Evolutionary conservation across 73 alveolate genomes (phyloP).

Genomic region (Blepharisma japonicum): DNA sequence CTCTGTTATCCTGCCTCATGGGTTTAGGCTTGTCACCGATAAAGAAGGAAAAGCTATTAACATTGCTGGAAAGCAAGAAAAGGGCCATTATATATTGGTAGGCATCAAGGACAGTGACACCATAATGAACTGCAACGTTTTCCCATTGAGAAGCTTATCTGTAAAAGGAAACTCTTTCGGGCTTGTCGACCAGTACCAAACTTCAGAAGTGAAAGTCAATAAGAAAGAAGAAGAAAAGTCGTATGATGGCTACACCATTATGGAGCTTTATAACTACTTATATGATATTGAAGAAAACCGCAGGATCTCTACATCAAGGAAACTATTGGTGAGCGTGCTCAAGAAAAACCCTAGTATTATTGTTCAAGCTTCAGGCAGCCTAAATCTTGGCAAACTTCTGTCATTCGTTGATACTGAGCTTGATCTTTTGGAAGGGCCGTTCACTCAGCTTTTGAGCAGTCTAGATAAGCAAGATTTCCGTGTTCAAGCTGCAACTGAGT

Average conservation of each 20-base stretch:
- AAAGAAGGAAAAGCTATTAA: slow-evolving; percentile 23
- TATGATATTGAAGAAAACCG: not conserved
- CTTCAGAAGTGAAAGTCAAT: not conserved
- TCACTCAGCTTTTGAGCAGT: not conserved
- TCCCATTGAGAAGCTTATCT: not conserved
- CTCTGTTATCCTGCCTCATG: not conserved
- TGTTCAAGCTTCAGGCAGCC: not conserved
- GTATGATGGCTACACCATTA: not conserved
- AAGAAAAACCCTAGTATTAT: not conserved
- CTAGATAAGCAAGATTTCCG: not conserved
- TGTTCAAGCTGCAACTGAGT: not conserved
- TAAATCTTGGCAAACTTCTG: not conserved
- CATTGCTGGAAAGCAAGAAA: slow-evolving; percentile 8
- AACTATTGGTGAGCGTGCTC: not conserved
- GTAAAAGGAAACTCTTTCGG: not conserved
- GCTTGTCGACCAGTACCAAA: slow-evolving; percentile 5
- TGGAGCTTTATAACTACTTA: not conserved
- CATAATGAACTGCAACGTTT: not conserved
- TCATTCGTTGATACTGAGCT: not conserved
- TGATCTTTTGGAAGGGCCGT: not conserved
- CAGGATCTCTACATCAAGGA: not conserved
- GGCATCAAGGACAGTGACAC: not conserved
- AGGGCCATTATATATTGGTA: not conserved
- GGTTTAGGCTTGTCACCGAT: not conserved
- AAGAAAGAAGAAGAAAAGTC: not conserved